Conservation (phyloP, 169 alveolate species). For the Sarcocystis neurona region DNA sequence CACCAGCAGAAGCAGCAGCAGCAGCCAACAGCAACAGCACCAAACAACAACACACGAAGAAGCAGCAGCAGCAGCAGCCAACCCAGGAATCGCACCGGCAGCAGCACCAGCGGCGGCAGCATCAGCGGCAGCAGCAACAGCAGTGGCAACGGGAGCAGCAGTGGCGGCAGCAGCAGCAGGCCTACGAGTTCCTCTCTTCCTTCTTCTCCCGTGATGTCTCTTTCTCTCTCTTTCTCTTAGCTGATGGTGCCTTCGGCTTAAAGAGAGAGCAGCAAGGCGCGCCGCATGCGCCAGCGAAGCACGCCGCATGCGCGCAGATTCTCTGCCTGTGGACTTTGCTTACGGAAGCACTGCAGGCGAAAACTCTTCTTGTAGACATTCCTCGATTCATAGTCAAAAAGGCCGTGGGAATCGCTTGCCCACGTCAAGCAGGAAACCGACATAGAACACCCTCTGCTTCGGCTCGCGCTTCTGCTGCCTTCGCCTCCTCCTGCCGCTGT, state of each 20-base stretch:
- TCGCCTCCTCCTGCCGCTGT: neutral
- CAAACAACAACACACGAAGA: neutral
- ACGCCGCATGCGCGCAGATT: too few species aligned
- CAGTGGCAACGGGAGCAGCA: too few species aligned
- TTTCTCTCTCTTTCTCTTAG: too few species aligned
- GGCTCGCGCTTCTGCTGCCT: constrained; percentile 11
- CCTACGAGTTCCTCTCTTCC: too few species aligned
- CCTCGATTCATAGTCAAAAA: constrained; percentile 90
- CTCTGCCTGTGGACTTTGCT: neutral
- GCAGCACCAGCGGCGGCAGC: too few species aligned
- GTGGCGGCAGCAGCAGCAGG: too few species aligned
- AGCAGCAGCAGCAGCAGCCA: neutral
- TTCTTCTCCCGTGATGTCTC: too few species aligned
- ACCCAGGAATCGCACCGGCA: neutral
- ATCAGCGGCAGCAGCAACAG: too few species aligned
- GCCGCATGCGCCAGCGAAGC: too few species aligned
- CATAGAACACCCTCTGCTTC: constrained; percentile 26
- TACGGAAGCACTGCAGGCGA: constrained; percentile 68
- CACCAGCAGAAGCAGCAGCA: neutral
- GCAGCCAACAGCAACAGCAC: neutral
- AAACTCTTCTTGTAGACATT: constrained; percentile 78
- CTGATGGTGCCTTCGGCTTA: too few species aligned
- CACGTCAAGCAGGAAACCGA: constrained; percentile 75
- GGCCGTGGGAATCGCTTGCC: constrained; percentile 92
- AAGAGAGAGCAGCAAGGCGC: too few species aligned